Base-by-base conservation (phyloP, 495 filamentous ascomycete species). In the Acidomyces sp. region DNA sequence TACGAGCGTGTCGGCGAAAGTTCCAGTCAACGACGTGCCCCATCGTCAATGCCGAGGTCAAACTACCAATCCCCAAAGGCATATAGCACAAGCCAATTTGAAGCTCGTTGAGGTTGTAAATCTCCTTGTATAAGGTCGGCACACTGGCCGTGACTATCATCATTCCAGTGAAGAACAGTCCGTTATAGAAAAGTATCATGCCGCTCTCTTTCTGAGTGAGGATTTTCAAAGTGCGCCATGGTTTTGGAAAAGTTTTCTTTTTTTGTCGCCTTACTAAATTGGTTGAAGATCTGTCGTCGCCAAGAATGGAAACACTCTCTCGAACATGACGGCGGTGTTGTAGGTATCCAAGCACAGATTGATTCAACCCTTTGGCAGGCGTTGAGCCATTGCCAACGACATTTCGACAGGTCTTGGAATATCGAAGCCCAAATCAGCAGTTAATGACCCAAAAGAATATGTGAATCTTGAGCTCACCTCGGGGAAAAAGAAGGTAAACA, bases 371-470 rank as follows among this genome's bases (percentile, higher is more conserved):
- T 44, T 27, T 34, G 5, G 72, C 58, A 0, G 68, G 69, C 1
- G 75, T 63, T 2, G 69, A 74, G 12, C 82, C 82, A 55, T 85
- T 78, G 0, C 77, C 80, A 0, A 85, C 81, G 3, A 87, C 69
- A 11, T 71, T 76, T 6, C 81, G 65, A 39, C 68, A 70, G 4
- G 80, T 85, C 57, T n/a, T n/a, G n/a, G n/a, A n/a, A n/a, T n/a
- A n/a, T n/a, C n/a, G n/a, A n/a, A n/a, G n/a, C 85, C 81, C 2
- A 79, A 79, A n/a, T n/a, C n/a, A n/a, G n/a, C n/a, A n/a, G n/a
- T n/a, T n/a, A n/a, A n/a, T n/a, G n/a, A n/a, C n/a, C n/a, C n/a
- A 26, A 12, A 67, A 32, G 45, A 71, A 75, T 1, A 69, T 55
- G 18, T n/a, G n/a, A n/a, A n/a, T n/a, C n/a, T n/a, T n/a, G n/a